A percentile compares a stretch with the other conserved stretches of the same genome.
Conservation (phyloP, 495 filamentous ascomycete genomes). For the Xylaria nigripes region DNA sequence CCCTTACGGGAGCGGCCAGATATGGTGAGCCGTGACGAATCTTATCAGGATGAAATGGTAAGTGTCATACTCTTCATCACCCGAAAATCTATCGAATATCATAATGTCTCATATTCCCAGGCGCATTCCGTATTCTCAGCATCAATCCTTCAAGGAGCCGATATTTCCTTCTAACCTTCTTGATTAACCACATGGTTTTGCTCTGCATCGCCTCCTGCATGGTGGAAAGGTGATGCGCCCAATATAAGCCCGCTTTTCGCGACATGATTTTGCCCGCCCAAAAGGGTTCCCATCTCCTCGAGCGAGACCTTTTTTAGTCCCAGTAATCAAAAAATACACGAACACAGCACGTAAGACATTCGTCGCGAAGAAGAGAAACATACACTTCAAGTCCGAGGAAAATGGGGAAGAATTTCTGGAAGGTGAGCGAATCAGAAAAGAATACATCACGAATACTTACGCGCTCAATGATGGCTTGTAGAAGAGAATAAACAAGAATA, state of each 20-base stretch:
- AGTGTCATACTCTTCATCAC: no score
- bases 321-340: slow-evolving; percentile 56
- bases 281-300: slow-evolving; percentile 57
- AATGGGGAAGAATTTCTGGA: slow-evolving; percentile 60
- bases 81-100: neutral
- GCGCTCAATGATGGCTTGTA: slow-evolving; percentile 64
- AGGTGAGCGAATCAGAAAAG: slow-evolving; percentile 29
- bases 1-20: no score
- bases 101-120: neutral
- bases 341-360: slow-evolving; percentile 53
- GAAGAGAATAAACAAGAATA: slow-evolving; percentile 61
- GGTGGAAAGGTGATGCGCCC: slow-evolving; percentile 5
- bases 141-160: neutral
- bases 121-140: no score
- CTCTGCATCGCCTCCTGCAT: neutral
- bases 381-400: slow-evolving; percentile 47
- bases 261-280: slow-evolving; percentile 52
- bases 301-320: slow-evolving; percentile 57
- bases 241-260: slow-evolving; percentile 39
- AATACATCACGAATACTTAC: neutral
- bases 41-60: no score
- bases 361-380: slow-evolving; percentile 39
- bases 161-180: slow-evolving; percentile 6
- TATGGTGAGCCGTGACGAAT: no score
- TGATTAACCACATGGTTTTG: slow-evolving; percentile 7